Conservation (phyloP, 2,329 filamentous ascomycete species). For the Microdochium paspali region DNA sequence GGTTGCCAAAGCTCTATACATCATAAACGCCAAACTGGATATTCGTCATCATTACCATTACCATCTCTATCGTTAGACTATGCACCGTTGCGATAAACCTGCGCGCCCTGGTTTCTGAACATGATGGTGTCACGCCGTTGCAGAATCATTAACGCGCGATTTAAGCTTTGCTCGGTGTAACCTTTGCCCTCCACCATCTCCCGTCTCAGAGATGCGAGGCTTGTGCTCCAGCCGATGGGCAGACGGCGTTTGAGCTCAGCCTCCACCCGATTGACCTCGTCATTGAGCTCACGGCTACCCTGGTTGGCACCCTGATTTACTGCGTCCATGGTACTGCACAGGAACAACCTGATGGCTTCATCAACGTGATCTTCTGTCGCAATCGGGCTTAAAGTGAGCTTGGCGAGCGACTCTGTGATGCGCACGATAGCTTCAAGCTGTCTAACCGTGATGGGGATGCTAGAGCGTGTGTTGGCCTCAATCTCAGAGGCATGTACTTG, state of each 20-base stretch:
- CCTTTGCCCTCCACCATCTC: conserved; percentile 91
- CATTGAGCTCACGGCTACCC: conserved; percentile 80
- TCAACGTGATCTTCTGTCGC: conserved; percentile 90
- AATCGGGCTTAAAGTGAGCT: conserved; percentile 75
- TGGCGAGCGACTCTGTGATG: conserved; percentile 92
- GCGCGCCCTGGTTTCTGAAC: conserved; percentile 65
- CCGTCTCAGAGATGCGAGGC: conserved; percentile 70
- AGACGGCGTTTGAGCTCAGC: conserved; percentile 78
- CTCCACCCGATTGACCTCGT: conserved; percentile 80
- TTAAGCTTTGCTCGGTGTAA: conserved; percentile 79
- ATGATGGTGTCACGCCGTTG: conserved; percentile 81
- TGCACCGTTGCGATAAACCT: conserved; percentile 66
- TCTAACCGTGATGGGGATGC: conserved; percentile 94
- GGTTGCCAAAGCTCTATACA: neutral
- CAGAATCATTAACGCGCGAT: conserved; percentile 75
- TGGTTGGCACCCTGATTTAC: conserved; percentile 81
- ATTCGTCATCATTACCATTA: neutral
- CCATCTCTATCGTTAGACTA: conserved; percentile 18
- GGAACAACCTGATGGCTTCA: conserved; percentile 92
- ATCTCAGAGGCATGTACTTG: conserved; percentile 89
- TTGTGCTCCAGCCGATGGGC: conserved; percentile 93
- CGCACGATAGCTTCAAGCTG: conserved; percentile 96
- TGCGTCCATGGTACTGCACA: conserved; percentile 96
- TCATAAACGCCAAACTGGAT: neutral
- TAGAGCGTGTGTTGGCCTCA: conserved; percentile 81